Evolutionary conservation across 495 filamentous ascomycete genomes (phyloP).

Genomic region (Trichoderma asperelloides): DNA sequence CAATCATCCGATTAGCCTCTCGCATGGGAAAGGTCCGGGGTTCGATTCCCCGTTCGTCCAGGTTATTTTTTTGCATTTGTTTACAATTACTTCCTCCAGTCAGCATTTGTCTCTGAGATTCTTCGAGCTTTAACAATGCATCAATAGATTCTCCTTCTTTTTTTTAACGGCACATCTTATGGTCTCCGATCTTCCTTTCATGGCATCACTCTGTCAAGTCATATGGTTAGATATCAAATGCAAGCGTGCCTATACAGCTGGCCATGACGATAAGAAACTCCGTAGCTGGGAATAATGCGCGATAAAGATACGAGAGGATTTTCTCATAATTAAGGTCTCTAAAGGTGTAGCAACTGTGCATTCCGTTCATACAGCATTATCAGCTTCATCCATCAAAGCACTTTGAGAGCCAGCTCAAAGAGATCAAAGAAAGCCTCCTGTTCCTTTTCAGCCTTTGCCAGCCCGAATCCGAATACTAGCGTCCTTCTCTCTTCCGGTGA

Average conservation of each 20-base stretch:
- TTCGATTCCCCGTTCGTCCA: slow-evolving; percentile 30
- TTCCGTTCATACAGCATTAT: background rate
- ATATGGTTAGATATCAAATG: too few relatives aligned
- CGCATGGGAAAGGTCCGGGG: slow-evolving; percentile 25
- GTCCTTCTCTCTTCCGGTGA: slow-evolving; percentile 69
- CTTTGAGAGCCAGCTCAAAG: slow-evolving; percentile 66
- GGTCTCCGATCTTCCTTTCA: too few relatives aligned
- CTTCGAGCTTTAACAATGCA: too few relatives aligned
- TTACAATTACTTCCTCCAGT: background rate
- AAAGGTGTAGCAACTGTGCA: background rate
- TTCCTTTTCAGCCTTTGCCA: slow-evolving; percentile 52
- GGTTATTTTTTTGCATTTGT: slow-evolving; percentile 1
- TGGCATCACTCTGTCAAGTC: background rate
- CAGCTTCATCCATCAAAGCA: slow-evolving; percentile 23
- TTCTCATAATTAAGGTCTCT: too few relatives aligned
- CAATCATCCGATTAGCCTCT: background rate
- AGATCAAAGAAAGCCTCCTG: slow-evolving; percentile 74
- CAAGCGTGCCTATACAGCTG: too few relatives aligned
- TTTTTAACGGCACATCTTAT: too few relatives aligned
- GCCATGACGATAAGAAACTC: too few relatives aligned
- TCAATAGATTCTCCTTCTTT: too few relatives aligned
- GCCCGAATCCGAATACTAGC: slow-evolving; percentile 72
- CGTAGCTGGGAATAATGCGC: too few relatives aligned
- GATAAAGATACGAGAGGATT: too few relatives aligned
- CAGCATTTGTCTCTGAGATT: too few relatives aligned